A percentile compares a stretch with the other conserved stretches of the same genome.
These are phyloP conservation scores for Orbilia brochopaga DNA, from an alignment of 2,329 filamentous ascomycete species.

Conservation along the genomic window DNA sequence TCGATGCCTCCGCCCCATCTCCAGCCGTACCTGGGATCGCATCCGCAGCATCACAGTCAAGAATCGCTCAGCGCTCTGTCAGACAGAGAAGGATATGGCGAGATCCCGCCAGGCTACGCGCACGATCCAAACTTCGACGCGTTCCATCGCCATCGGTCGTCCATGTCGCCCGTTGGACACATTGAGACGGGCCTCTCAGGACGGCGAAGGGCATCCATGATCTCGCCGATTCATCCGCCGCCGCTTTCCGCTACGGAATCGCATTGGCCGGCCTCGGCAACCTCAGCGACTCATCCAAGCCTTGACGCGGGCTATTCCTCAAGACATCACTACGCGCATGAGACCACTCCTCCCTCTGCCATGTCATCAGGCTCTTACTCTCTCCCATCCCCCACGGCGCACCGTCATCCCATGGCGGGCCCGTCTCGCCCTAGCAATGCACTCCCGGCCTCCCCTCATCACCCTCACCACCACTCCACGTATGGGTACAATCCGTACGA, in stretches of 20 bases:
- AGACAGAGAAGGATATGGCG: constrained; percentile 3
- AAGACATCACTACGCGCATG: constrained; percentile 32
- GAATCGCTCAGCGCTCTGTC: constrained; percentile 11
- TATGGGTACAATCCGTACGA: constrained; percentile 45
- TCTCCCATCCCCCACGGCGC: constrained; percentile 39
- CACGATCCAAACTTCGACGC: constrained; percentile 32
- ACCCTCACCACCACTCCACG: constrained; percentile 7
- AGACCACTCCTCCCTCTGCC: constrained; percentile 37
- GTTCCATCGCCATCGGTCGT: constrained; percentile 30
- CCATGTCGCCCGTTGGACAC: constrained; percentile 30
- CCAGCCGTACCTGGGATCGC: constrained; percentile 35
- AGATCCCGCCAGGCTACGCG: constrained; percentile 31
- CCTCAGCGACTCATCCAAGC: constrained; percentile 43
- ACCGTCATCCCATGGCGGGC: constrained; percentile 17
- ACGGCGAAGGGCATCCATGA: constrained; percentile 33
- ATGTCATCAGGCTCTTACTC: constrained; percentile 32
- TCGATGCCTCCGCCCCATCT: constrained; percentile 34
- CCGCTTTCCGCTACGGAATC: constrained; percentile 43
- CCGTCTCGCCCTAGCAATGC: constrained; percentile 34
- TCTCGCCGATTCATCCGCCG: constrained; percentile 37
- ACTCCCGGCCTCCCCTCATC: constrained; percentile 23
- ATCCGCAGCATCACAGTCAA: constrained; percentile 20
- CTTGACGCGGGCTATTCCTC: constrained; percentile 27
- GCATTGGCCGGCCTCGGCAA: constrained; percentile 43
- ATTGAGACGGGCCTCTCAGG: constrained; percentile 33